Evolutionary conservation across 495 filamentous ascomycete species (phyloP), one percentile per base, ranked within the genome.

Genomic region (Neurospora sp.): DNA sequence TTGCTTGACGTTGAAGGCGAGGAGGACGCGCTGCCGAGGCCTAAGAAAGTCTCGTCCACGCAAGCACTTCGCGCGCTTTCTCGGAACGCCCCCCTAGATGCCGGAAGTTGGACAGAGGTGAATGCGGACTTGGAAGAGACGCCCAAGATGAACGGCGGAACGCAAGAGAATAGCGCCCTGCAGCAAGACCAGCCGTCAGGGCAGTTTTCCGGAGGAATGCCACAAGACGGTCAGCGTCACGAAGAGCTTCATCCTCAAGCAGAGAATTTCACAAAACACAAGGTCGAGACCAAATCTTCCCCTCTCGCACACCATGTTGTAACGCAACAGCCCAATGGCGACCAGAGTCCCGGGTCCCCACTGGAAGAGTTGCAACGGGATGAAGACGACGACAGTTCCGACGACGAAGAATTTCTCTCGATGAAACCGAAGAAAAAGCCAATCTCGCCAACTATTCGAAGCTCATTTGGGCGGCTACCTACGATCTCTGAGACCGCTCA

Each of bases 11-110:
- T 81, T 22, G 79, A 79, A 69, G 75, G 82, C 53, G 75, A 85
- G 69, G 82, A 83, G 70, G 82, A 83, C 69, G 79, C 73, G 44
- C 77, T 82, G 27, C 83, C 83, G 11, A 75, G 75, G 70, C 82
- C 83, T 0, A 84, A 80, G 72, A 85, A 85, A 73, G 80, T 85
- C 38, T 83, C 83, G 9, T 84, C 84, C 3, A 85, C 84, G 70
- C 83, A 85, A 71, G 80, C 80, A 5, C 71, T 85, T 35, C 84
- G 80, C 44, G 83, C 81, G 16, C 78, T 85, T 44, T 78, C 82
- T 35, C 80, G 81, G 41, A 82, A 71, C 37, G 53, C 53, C 31
- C 83, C 84, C n/a, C 77, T 81, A 10, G 84, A 85, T 70, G 82
- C 80, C 39, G 81, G 81, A 27, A 81, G 80, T 2, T 85, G 83